phyloP scores from a whole-genome alignment of 768 basidiomycete species.

The Agaricus sinodeliciosus region DNA sequence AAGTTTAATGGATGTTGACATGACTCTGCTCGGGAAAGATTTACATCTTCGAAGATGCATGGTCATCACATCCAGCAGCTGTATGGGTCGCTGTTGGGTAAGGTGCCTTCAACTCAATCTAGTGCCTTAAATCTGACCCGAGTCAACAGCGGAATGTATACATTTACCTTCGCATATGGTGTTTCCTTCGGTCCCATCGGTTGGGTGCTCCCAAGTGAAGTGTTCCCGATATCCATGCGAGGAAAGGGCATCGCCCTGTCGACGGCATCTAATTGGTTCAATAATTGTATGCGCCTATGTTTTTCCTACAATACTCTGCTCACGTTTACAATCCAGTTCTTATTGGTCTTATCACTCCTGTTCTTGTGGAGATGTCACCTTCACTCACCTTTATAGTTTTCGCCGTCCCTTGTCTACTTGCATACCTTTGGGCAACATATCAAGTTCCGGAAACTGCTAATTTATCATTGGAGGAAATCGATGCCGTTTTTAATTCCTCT shows the following conservation, averaged over 20 bases:
- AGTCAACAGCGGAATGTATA: conserved; percentile 45
- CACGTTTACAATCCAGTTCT: conserved; percentile 39
- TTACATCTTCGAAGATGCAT: conserved; percentile 42
- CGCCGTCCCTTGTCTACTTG: conserved; percentile 54
- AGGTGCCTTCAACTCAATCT: conserved; percentile 14
- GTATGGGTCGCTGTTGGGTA: conserved; percentile 70
- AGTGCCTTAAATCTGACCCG: neutral
- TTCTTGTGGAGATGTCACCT: conserved; percentile 54
- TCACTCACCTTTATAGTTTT: conserved; percentile 68
- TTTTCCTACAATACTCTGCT: neutral
- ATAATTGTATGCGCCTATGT: conserved; percentile 54
- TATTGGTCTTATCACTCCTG: conserved; percentile 68
- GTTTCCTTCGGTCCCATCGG: conserved; percentile 73
- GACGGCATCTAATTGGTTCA: conserved; percentile 82
- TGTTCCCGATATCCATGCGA: conserved; percentile 73
- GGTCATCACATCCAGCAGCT: conserved; percentile 49
- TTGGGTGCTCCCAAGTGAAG: conserved; percentile 81
- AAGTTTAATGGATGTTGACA: neutral
- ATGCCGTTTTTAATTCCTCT: conserved; percentile 56
- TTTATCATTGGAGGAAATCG: conserved; percentile 71
- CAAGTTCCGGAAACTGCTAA: conserved; percentile 74
- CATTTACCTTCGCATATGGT: conserved; percentile 74
- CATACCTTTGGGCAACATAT: conserved; percentile 66
- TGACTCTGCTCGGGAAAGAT: conserved; percentile 28
- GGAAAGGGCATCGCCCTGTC: conserved; percentile 79